These are phyloP conservation scores for Bromus sterilis DNA, from an alignment of 176 grass and related monocot genomes.

Conservation along the genomic window DNA sequence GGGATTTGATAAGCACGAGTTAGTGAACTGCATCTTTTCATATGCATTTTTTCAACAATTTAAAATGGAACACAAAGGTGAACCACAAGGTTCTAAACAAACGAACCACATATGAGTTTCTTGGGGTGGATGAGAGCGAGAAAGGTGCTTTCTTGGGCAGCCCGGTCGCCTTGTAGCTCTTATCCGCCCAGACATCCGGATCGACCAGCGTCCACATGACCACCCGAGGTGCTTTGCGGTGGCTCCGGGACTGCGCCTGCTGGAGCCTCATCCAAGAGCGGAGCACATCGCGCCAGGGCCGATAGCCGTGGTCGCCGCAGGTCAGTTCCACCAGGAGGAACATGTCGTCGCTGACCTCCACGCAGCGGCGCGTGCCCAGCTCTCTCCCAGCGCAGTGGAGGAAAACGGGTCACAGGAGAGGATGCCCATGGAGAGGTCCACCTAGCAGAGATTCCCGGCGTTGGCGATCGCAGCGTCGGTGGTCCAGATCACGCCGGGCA, in stretches of 20 bases:
- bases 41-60: no score
- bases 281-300: not conserved
- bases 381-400: not conserved
- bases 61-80: no score
- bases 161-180: not conserved
- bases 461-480: not conserved
- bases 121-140: not conserved
- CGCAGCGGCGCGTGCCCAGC: not conserved
- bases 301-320: not conserved
- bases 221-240: not conserved
- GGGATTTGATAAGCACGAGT: no score
- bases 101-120: not conserved
- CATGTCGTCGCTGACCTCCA: not conserved
- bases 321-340: not conserved
- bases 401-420: constrained; percentile 4
- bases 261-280: not conserved
- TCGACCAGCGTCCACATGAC: constrained; percentile 11
- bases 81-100: no score
- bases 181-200: not conserved
- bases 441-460: constrained; percentile 1
- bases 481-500: not conserved
- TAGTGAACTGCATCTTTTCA: no score
- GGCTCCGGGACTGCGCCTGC: not conserved
- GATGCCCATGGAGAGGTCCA: not conserved
- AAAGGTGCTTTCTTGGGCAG: not conserved